Evolutionary conservation across 1,284 basidiomycete genomes (phyloP), one percentile per base, ranked within the genome.

Genomic region (Butyriboletus appendiculatus): DNA sequence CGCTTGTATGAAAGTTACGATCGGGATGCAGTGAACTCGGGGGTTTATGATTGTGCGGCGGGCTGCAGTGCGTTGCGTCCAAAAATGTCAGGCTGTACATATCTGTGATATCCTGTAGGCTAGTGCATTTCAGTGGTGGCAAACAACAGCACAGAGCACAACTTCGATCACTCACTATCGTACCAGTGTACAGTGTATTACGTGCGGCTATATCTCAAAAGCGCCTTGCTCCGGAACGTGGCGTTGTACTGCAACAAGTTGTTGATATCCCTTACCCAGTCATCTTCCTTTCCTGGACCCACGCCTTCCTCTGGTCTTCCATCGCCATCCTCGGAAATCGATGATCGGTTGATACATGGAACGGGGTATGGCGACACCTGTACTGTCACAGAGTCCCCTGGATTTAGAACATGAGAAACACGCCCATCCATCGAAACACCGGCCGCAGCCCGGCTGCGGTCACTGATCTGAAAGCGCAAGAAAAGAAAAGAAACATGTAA

Each of bases 251-350:
- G 92, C 54, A 96, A 73, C 54, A 96, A 73, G 58, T 91, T 94
- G 69, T 98, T 98, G 73, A 98, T 97, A 70, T 98, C 96, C 56
- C 92, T 78, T 22, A 98, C 94, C 96, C 96, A 98, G 63, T 94
- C 92, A 61, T 95, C 92, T 62, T 93, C 92, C 63, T 90, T 90
- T 8, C 91, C 90, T 1, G 90, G 85, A 26, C 77, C 75, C 26
- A 81, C 83, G 22, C 83, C 83, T 69, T 83, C 80, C 61, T 75
- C 57, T 52, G 54, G 47, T 30, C 62, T 61, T 28, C 52, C 59
- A 46, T 76, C 67, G 35, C 69, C 73, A 20, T 71, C 77, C 44
- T 84, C 81, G 1, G 80, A 76, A 56, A 91, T 87, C 4, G 89
- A 88, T 18, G 88, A 89, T 24, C 92, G 80, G 64, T 92, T 94